Conservation (phyloP, 2,329 filamentous ascomycete species). For the Penicillium corylophilum region DNA sequence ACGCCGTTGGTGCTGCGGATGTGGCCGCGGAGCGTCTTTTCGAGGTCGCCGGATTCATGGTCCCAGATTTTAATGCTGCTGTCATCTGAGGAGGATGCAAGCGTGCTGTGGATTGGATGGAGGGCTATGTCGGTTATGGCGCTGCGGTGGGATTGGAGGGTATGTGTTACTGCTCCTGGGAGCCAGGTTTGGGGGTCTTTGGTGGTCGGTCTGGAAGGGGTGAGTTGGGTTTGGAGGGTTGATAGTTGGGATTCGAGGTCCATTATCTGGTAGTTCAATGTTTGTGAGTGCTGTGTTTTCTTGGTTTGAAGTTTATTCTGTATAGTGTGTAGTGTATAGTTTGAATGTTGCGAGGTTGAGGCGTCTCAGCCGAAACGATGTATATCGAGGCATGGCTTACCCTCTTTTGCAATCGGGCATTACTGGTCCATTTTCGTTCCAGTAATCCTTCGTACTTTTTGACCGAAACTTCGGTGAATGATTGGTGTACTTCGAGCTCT, state of each 20-base stretch:
- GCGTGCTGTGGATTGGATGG: conserved; percentile 82
- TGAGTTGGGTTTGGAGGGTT: conserved; percentile 45
- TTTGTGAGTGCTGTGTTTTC: neutral
- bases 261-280: neutral
- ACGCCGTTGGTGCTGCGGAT: conserved; percentile 82
- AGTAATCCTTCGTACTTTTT: conserved; percentile 92
- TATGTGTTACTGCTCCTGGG: conserved; percentile 60
- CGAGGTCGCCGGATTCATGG: conserved; percentile 87
- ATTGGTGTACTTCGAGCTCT: conserved; percentile 66
- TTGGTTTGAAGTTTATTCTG: neutral
- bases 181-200: conserved; percentile 23
- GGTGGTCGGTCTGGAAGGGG: no score
- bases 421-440: conserved; percentile 98
- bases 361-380: no score
- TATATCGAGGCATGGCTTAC: conserved; percentile 32
- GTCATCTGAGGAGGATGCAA: conserved; percentile 91
- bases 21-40: conserved; percentile 85
- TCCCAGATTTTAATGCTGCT: conserved; percentile 96
- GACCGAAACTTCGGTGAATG: conserved; percentile 72
- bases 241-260: conserved; percentile 70
- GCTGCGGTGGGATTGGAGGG: conserved; percentile 75
- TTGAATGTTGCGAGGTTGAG: no score
- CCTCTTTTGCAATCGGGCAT: conserved; percentile 91
- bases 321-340: no score
- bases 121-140: conserved; percentile 89